A percentile compares a stretch with the other conserved stretches of the same genome.
phyloP scores from a whole-genome alignment of 2,329 filamentous ascomycete genomes.

The Zopfia rhizophila region DNA sequence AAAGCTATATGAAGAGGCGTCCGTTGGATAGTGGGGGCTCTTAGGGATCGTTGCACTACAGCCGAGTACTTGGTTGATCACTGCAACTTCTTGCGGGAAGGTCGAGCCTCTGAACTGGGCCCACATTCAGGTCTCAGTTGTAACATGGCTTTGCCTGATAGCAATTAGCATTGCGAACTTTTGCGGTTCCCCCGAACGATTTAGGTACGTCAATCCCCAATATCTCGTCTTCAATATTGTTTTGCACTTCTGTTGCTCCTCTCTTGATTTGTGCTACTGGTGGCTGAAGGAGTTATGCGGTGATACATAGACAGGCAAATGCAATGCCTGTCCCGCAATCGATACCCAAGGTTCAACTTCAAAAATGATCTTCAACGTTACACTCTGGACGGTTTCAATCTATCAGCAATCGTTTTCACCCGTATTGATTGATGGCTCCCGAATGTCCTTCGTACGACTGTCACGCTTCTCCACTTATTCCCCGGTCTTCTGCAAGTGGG shows the following conservation, averaged over 20 bases:
- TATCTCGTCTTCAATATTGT: slow-evolving; percentile 11
- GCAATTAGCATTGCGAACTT: slow-evolving; percentile 11
- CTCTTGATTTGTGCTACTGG: slow-evolving; percentile 27
- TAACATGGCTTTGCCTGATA: slow-evolving; percentile 31
- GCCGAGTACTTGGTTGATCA: slow-evolving; percentile 4
- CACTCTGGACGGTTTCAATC: slow-evolving; percentile 16
- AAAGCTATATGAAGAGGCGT: slow-evolving; percentile 12
- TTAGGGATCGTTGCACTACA: slow-evolving; percentile 5
- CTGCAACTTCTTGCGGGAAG: slow-evolving; percentile 11
- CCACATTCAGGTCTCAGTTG: slow-evolving; percentile 26
- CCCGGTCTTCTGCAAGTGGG: slow-evolving; percentile 2
- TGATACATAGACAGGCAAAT: slow-evolving; percentile 24
- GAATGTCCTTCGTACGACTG: not conserved
- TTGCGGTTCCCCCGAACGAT: slow-evolving; percentile 17
- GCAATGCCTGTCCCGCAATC: slow-evolving; percentile 17
- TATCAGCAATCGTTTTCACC: slow-evolving; percentile 1
- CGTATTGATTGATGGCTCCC: not conserved
- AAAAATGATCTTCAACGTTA: slow-evolving; percentile 8
- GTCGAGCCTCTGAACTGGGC: slow-evolving; percentile 12
- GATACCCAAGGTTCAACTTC: slow-evolving; percentile 11
- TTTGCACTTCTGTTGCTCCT: slow-evolving; percentile 12
- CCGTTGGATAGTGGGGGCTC: slow-evolving; percentile 13
- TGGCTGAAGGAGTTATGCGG: slow-evolving; percentile 22
- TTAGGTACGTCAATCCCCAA: slow-evolving; percentile 17
- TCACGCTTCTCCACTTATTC: slow-evolving; percentile 10